Conservation (phyloP, 306 rosid genomes). For the Senna tora region DNA sequence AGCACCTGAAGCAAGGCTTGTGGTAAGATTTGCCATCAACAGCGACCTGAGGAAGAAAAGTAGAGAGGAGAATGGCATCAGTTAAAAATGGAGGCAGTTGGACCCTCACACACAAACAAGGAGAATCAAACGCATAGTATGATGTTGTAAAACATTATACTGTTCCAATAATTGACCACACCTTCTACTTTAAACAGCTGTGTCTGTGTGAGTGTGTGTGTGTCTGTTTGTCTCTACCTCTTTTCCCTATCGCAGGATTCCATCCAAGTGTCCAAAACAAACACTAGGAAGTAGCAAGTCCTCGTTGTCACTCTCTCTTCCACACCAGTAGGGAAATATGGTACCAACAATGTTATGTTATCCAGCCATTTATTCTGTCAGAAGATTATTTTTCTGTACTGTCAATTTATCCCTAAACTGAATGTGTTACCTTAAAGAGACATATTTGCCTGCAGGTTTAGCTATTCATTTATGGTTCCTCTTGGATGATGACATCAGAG, state of each 20-base stretch:
- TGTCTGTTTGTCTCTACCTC: constrained; percentile 30
- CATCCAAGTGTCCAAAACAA: neutral
- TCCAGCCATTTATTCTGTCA: neutral
- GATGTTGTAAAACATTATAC: constrained; percentile 9
- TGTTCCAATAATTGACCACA: constrained; percentile 23
- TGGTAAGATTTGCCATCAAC: constrained; percentile 88
- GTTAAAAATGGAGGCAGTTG: constrained; percentile 9
- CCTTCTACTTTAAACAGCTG: neutral
- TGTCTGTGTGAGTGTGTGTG: neutral
- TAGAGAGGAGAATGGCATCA: neutral
- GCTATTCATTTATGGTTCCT: constrained; percentile 14
- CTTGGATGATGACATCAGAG: constrained; percentile 22
- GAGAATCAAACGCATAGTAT: neutral
- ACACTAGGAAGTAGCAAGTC: neutral
- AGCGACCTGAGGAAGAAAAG: constrained; percentile 58
- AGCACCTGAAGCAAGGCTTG: constrained; percentile 80
- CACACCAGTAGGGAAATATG: constrained; percentile 14
- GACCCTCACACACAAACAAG: constrained; percentile 10
- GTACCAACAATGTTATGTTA: constrained; percentile 10
- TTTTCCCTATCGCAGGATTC: constrained; percentile 9
- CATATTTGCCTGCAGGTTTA: constrained; percentile 8
- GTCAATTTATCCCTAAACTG: constrained; percentile 3
- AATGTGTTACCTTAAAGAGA: neutral
- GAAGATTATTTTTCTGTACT: neutral
- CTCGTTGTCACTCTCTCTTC: neutral